Evolutionary conservation across 2,329 filamentous ascomycete genomes (phyloP).

Genomic region (Neonectria punicea): DNA sequence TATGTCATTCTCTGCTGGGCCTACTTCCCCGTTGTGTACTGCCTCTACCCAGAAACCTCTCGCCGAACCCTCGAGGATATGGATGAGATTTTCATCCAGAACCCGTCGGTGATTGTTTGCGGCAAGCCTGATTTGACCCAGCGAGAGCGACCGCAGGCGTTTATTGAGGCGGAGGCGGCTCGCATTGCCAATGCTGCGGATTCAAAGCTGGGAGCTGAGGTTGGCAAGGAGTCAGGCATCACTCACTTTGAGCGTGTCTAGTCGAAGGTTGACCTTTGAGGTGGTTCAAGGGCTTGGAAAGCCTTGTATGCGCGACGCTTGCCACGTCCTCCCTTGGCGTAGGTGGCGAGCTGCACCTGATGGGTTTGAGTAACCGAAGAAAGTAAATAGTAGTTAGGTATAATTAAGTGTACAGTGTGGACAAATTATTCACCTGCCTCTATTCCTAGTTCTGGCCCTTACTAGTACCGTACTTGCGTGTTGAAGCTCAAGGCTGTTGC

Average conservation of each 20-base stretch:
- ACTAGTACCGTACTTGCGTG: too few species aligned
- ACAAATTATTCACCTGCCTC: too few species aligned
- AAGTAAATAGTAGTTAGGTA: not conserved
- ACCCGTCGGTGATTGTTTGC: slow-evolving; percentile 47
- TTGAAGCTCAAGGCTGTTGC: too few species aligned
- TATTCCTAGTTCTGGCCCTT: too few species aligned
- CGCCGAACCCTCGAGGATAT: slow-evolving; percentile 60
- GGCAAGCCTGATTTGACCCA: slow-evolving; percentile 48
- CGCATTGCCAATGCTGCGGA: slow-evolving; percentile 39
- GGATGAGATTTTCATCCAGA: slow-evolving; percentile 54
- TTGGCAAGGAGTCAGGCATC: not conserved
- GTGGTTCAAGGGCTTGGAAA: not conserved
- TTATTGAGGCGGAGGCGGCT: slow-evolving; percentile 49
- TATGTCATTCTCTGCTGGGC: slow-evolving; percentile 48
- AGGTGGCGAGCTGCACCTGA: not conserved
- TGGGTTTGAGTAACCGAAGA: not conserved
- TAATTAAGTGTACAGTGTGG: too few species aligned
- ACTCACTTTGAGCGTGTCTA: slow-evolving; percentile 17
- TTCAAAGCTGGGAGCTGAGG: not conserved
- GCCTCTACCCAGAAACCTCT: slow-evolving; percentile 62
- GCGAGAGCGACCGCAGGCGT: slow-evolving; percentile 48
- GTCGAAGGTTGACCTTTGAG: not conserved
- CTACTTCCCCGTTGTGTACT: slow-evolving; percentile 55
- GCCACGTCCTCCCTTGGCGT: not conserved
- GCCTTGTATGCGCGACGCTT: not conserved